phyloP scores from a whole-genome alignment of 2,329 filamentous ascomycete species.

The Pyrenophora seminiperda region DNA sequence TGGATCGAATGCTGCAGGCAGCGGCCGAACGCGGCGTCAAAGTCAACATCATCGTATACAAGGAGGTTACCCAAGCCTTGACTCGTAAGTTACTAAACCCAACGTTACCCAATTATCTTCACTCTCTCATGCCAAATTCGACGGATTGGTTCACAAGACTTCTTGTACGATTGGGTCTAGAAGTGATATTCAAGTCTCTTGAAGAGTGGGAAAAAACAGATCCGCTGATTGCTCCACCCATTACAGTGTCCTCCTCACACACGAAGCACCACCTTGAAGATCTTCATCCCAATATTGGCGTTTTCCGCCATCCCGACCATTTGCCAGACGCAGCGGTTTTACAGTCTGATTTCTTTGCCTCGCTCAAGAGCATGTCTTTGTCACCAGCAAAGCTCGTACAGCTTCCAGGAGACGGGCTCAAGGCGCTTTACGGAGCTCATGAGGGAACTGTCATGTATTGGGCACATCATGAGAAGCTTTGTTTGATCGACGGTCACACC shows the following conservation, averaged over 20 bases:
- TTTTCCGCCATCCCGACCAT: conserved; percentile 92
- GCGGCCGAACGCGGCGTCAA: conserved; percentile 84
- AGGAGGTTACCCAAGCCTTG: conserved; percentile 78
- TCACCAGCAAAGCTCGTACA: conserved; percentile 63
- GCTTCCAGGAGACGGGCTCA: conserved; percentile 73
- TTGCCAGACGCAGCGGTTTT: conserved; percentile 73
- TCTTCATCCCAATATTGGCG: conserved; percentile 81
- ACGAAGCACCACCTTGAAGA: conserved; percentile 79
- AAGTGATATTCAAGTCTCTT: conserved; percentile 53
- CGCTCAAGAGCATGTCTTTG: conserved; percentile 61
- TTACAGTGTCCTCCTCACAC: conserved; percentile 68
- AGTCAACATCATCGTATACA: conserved; percentile 88
- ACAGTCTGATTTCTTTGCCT: conserved; percentile 61
- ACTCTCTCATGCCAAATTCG: conserved; percentile 50
- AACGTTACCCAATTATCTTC: conserved; percentile 50
- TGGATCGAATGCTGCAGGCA: conserved; percentile 80
- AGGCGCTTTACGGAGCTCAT: conserved; percentile 79
- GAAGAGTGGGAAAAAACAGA: conserved; percentile 53
- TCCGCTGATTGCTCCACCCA: conserved; percentile 52
- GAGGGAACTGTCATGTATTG: conserved; percentile 86
- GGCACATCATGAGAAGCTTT: conserved; percentile 93
- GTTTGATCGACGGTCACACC: conserved; percentile 75
- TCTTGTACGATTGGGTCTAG: conserved; percentile 50
- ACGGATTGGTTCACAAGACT: conserved; percentile 50
- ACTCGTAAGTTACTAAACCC: conserved; percentile 67